Evolutionary conservation across 257 asterid genomes (phyloP), one percentile per base, ranked within the genome.

Genomic region (Mentha longifolia): DNA sequence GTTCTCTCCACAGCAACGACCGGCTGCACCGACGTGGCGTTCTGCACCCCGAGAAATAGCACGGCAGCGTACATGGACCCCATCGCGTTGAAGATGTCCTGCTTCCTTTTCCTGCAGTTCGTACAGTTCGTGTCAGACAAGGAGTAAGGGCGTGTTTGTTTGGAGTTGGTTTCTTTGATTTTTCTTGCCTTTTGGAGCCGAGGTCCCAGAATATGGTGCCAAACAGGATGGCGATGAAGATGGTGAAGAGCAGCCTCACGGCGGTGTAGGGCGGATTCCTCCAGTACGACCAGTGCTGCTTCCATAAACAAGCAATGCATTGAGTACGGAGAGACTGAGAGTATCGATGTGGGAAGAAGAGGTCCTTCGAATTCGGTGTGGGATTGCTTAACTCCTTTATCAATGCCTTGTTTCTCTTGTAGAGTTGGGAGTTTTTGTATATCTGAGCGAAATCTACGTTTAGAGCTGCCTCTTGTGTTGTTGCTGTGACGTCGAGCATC

Each of bases 61-160:
- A 94, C 90, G 1, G 98, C 80, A 2, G 82, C 80, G 67, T 87
- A 88, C 95, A 91, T 91, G n/a, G 97, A 87, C 35, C 98, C 98
- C 84, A 91, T 81, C 12, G 96, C 98, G 67, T 87, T 93, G 49
- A 87, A 80, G 17, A 93, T 37, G 78, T 90, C 98, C 72, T 88
- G 93, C 17, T 39, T 76, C 65, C 65, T 81, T 45, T 33, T 9
- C 92, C 97, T 92, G 81, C 60, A 50, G 65, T 69, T 10, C 12
- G 51, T n/a, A 17, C 22, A 16, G 25, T 49, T 42, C 7, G 12
- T 42, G 47, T 42, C 10, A 42, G 12, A 42, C 9, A 41, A 9
- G 47, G 12, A 3, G 7, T 10, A 42, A 42, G 3, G 20, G 17
- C 42, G 35, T 8, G 61, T 33, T 54, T 33, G 46, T 16, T 31